Base-by-base conservation (phyloP, 768 basidiomycete species). In the Leccinellum rugosiceps region DNA sequence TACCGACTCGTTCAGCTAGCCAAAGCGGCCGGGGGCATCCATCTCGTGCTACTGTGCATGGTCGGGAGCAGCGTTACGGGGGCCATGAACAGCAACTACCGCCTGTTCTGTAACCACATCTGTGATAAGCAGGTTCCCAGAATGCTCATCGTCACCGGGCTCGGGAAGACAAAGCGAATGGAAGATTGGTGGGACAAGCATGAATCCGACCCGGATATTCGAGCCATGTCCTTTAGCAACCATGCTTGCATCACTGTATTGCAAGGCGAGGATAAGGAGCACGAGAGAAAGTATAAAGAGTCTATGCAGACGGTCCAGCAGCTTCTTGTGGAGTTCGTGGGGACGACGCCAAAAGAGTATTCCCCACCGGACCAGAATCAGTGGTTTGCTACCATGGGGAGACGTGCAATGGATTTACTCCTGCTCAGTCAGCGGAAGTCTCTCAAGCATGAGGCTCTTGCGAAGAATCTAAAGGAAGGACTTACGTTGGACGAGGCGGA, bases 31-130 rank as follows among this genome's bases (percentile, higher is more conserved):
- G 72, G 67, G 1, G 79, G 80, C 6, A 64, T 80, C 25, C 75
- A 69, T 58, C 74, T 80, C 30, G 66, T 80, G 0, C 44, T 78
- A 13, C 68, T 73, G 52, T 73, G 73, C 61, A 72, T 80, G 67
- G 70, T 74, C 6, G 75, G 71, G 5, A 73, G 76, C 17, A 63
- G 68, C 60, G 65, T 77, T 57, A 74, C 67, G 6, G 63, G 65
- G 21, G 59, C 72, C 0, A 62, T 70, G 47, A 60, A 67, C 46
- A 67, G 65, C 58, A 80, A 79, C 55, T 77, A 75, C 62, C 61
- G 57, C 19, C 47, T 78, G 1, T 76, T 79, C 55, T 38, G 64
- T 44, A 69, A 78, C 21, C 62, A 69, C n/a, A 65, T 80, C 4
- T 80, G 78, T 58, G 55, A 58, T 8, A 23, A 57, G 23, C 21